A percentile compares a stretch with the other conserved stretches of the same genome.
Conservation (phyloP, 2,329 filamentous ascomycete species). For the Colletotrichum orchidophilum region DNA sequence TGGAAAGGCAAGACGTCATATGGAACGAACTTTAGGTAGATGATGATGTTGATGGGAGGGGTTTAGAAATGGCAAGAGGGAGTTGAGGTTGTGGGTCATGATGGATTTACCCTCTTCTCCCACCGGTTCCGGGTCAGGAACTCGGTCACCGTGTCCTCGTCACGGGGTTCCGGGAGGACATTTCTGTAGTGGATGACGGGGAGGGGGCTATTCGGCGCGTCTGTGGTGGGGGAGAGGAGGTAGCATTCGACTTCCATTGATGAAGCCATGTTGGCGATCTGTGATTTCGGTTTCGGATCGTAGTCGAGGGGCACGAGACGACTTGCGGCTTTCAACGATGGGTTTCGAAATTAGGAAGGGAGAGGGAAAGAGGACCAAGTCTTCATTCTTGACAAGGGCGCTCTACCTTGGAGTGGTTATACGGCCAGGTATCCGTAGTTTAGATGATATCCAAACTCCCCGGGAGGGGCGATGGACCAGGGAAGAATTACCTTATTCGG, state of each 20-base stretch:
- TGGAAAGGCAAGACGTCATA: too few species aligned
- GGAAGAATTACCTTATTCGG: background rate
- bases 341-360: background rate
- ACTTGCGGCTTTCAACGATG: background rate
- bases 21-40: too few species aligned
- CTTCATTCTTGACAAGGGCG: background rate
- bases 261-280: background rate
- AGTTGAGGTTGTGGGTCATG: background rate
- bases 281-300: background rate
- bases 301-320: background rate
- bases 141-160: slow-evolving; percentile 30
- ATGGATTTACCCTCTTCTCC: slow-evolving; percentile 35
- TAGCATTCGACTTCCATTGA: background rate
- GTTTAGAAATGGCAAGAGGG: background rate
- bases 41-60: background rate
- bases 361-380: background rate
- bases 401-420: background rate
- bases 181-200: slow-evolving; percentile 37
- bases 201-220: slow-evolving; percentile 34
- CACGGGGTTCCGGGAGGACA: slow-evolving; percentile 34
- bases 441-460: background rate
- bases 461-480: background rate
- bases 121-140: slow-evolving; percentile 35
- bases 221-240: background rate
- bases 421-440: background rate